These are phyloP conservation scores for Melaleuca alternifolia DNA, from an alignment of 345 rosid genomes.

Conservation along the genomic window DNA sequence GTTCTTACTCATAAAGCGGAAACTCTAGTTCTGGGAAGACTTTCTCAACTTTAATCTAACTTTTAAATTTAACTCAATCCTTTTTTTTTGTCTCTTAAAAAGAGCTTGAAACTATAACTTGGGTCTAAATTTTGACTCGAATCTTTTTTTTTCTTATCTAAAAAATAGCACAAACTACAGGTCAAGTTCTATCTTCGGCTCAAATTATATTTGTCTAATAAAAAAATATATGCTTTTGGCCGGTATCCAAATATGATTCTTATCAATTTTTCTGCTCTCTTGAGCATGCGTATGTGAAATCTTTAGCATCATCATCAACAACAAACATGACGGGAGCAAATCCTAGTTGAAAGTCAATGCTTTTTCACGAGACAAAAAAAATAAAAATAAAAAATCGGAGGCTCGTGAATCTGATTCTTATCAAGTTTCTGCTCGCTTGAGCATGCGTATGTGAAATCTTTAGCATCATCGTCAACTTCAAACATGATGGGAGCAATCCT, in stretches of 20 bases:
- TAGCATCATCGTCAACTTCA: not conserved
- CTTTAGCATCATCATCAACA: not conserved
- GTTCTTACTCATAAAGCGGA: no score
- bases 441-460: not conserved
- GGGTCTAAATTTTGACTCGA: not conserved
- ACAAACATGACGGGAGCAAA: fast-evolving
- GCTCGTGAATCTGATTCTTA: not conserved
- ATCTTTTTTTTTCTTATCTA: not conserved
- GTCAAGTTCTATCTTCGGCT: not conserved
- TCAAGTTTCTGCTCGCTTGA: not conserved
- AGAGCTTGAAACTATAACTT: not conserved
- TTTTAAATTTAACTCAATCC: not conserved
- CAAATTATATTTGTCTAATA: not conserved
- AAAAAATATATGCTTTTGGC: not conserved
- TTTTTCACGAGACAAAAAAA: not conserved
- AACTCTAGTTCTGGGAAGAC: no score
- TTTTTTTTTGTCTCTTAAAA: not conserved
- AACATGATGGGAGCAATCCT: not conserved
- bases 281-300: not conserved
- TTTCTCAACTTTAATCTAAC: not conserved
- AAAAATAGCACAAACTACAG: not conserved
- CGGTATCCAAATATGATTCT: not conserved
- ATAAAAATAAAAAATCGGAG: not conserved
- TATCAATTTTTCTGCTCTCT: not conserved
- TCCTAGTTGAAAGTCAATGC: fast-evolving